Conservation (phyloP, 306 rosid species). For the Quercus glauca region DNA sequence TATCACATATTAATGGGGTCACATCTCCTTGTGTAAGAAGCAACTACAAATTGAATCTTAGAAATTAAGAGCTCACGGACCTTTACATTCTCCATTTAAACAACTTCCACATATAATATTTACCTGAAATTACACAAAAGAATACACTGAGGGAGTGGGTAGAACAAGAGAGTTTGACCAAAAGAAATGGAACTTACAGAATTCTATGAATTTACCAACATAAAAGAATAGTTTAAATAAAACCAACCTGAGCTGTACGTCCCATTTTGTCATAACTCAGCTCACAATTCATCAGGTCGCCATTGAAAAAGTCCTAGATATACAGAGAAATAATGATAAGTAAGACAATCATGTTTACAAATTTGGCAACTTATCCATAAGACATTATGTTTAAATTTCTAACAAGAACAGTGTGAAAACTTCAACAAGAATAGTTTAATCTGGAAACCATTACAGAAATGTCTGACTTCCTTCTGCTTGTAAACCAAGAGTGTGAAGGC, state of each 20-base stretch:
- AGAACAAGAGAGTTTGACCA: slow-evolving; percentile 3
- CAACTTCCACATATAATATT: slow-evolving; percentile 81
- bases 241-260: slow-evolving; percentile 86
- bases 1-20: not conserved
- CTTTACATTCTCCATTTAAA: slow-evolving; percentile 71
- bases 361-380: not conserved
- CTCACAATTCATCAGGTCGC: slow-evolving; percentile 80
- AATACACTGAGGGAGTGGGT: slow-evolving; percentile 21
- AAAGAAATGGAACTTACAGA: slow-evolving; percentile 9
- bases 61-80: slow-evolving; percentile 40
- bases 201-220: not conserved
- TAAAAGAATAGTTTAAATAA: slow-evolving; percentile 1
- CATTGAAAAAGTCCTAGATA: slow-evolving; percentile 71
- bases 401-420: not conserved
- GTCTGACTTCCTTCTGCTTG: not conserved
- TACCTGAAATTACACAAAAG: slow-evolving; percentile 59
- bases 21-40: not conserved
- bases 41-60: not conserved
- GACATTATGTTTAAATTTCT: not conserved
- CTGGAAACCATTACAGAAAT: not conserved
- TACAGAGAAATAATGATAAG: slow-evolving; percentile 14
- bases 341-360: not conserved
- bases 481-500: slow-evolving; percentile 8
- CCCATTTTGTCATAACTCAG: slow-evolving; percentile 79
- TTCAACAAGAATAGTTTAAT: not conserved